Conservation (phyloP, 192 early-diverging fungal genomes). For the Entrophospora sp. region DNA sequence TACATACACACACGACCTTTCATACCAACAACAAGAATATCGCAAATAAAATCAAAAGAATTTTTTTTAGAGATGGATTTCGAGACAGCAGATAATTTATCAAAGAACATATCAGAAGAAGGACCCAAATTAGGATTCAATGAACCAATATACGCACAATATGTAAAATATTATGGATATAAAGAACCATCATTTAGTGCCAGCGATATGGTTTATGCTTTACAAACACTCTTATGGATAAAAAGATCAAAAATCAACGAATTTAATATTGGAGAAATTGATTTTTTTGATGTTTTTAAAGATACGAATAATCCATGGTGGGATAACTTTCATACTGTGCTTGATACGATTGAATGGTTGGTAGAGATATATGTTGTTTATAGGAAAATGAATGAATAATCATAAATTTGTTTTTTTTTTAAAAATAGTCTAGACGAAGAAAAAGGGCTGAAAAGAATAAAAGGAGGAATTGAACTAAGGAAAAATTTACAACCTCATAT, state of each 20-base stretch:
- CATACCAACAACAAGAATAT: too few relatives aligned
- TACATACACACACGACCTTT: too few relatives aligned
- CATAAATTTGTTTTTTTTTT: too few relatives aligned
- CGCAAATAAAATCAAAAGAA: neutral
- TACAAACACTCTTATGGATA: neutral
- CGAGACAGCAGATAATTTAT: neutral
- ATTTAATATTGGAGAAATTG: slow-evolving; percentile 1
- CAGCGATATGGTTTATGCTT: neutral
- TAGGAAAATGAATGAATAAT: too few relatives aligned
- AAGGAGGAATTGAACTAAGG: too few relatives aligned
- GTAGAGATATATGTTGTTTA: too few relatives aligned
- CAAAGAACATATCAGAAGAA: neutral
- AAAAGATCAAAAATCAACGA: neutral
- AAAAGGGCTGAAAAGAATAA: too few relatives aligned
- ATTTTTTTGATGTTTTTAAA: too few relatives aligned
- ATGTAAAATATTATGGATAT: slow-evolving; percentile 1
- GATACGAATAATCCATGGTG: neutral
- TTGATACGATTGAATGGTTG: slow-evolving; percentile 1
- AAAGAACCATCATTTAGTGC: neutral
- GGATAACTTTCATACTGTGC: slow-evolving; percentile 2
- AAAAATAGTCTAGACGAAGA: too few relatives aligned
- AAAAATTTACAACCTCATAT: too few relatives aligned
- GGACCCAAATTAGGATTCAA: neutral
- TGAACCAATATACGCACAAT: neutral
- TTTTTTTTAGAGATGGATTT: neutral